phyloP scores from a whole-genome alignment of 371 early-diverging fungal species.

The Lichtheimia hyalospora region DNA sequence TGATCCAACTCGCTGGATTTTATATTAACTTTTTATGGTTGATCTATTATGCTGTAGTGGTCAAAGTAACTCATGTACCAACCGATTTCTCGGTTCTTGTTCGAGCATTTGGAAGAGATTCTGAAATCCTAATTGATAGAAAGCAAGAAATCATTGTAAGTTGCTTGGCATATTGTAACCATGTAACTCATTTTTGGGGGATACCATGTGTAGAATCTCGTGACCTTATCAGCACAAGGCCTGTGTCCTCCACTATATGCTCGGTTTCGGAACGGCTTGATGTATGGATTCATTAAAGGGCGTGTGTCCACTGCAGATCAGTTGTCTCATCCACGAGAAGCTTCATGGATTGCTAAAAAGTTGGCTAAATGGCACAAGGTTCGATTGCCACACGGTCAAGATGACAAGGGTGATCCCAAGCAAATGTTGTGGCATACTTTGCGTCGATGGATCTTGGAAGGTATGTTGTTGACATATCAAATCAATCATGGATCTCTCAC shows the following conservation, averaged over 20 bases:
- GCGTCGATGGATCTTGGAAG: slow-evolving; percentile 78
- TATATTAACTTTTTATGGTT: neutral
- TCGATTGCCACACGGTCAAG: slow-evolving; percentile 18
- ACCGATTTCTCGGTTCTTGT: slow-evolving; percentile 73
- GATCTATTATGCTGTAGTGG: slow-evolving; percentile 51
- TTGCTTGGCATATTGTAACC: neutral
- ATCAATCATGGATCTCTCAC: too few relatives aligned
- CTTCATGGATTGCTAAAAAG: slow-evolving; percentile 75
- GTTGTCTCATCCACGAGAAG: slow-evolving; percentile 70
- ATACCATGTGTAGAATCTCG: slow-evolving; percentile 66
- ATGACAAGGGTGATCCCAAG: slow-evolving; percentile 16
- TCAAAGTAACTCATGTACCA: slow-evolving; percentile 69
- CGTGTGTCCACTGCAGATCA: slow-evolving; percentile 65
- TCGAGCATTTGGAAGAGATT: slow-evolving; percentile 86
- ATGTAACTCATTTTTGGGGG: too few relatives aligned
- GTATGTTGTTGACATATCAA: slow-evolving; percentile 30
- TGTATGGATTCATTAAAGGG: slow-evolving; percentile 90
- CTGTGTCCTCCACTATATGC: slow-evolving; percentile 86
- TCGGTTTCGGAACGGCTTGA: slow-evolving; percentile 84
- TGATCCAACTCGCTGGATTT: neutral
- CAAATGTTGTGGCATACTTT: slow-evolving; percentile 78
- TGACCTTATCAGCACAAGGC: slow-evolving; percentile 67
- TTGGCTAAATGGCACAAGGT: slow-evolving; percentile 86
- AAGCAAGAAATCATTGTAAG: slow-evolving; percentile 85
- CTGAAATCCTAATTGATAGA: slow-evolving; percentile 87